These are phyloP conservation scores for Lachnellula cervina DNA, from an alignment of 2,329 filamentous ascomycete species.

Conservation along the genomic window DNA sequence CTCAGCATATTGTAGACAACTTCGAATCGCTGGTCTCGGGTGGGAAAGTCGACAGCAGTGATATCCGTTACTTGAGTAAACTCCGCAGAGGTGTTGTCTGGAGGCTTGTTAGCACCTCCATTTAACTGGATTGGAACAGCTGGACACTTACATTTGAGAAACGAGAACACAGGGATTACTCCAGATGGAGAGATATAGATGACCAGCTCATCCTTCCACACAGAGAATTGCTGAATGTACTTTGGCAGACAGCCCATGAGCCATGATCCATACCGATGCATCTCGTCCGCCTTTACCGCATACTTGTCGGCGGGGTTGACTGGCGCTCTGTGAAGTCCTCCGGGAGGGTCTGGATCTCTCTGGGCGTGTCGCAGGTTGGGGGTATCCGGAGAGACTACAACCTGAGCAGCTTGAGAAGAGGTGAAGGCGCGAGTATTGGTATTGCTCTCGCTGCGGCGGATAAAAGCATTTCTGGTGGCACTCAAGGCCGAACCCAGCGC, in stretches of 20 bases:
- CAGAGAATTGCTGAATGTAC: conserved; percentile 98
- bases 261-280: conserved; percentile 95
- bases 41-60: conserved; percentile 93
- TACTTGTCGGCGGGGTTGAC: conserved; percentile 94
- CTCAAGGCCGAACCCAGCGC: conserved; percentile 52
- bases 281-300: conserved; percentile 74
- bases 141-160: conserved; percentile 64
- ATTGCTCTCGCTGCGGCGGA: conserved; percentile 19
- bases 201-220: conserved; percentile 98
- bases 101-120: conserved; percentile 10
- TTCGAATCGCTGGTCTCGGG: conserved; percentile 92
- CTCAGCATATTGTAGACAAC: conserved; percentile 96
- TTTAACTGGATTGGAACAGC: neutral
- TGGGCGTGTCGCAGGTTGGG: conserved; percentile 65
- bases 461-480: conserved; percentile 39
- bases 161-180: conserved; percentile 85
- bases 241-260: conserved; percentile 95
- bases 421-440: conserved; percentile 32
- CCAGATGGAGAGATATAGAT: conserved; percentile 87
- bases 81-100: conserved; percentile 92
- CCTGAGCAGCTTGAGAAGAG: conserved; percentile 32
- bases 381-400: conserved; percentile 48
- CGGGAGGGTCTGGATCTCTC: conserved; percentile 38
- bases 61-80: conserved; percentile 92
- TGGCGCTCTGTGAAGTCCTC: conserved; percentile 69